A percentile compares a stretch with the other conserved stretches of the same genome.
Evolutionary conservation across 2,329 filamentous ascomycete species (phyloP).

Genomic region (Apiospora hydei): DNA sequence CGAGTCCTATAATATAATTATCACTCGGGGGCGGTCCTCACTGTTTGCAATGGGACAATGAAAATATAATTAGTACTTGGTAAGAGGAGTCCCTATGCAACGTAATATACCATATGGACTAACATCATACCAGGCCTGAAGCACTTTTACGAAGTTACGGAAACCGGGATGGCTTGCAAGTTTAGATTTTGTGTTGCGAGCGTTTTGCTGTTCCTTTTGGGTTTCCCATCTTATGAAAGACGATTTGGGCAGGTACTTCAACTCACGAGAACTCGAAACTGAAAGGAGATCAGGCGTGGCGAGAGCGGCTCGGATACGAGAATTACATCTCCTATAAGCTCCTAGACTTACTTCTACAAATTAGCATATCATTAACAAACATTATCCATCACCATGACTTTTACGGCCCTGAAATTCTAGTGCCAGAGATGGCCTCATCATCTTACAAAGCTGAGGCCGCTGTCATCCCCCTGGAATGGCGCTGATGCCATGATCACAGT

Average conservation of each 20-base stretch:
- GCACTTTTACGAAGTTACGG: neutral
- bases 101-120: neutral
- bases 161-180: neutral
- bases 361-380: neutral
- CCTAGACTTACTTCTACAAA: slow-evolving; percentile 5
- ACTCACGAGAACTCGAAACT: neutral
- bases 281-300: neutral
- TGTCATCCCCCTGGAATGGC: neutral
- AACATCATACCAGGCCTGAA: neutral
- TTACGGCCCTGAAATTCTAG: neutral
- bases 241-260: neutral
- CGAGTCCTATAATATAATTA: neutral
- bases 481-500: neutral
- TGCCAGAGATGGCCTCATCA: neutral
- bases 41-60: neutral
- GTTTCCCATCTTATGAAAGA: neutral
- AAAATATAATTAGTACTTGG: neutral
- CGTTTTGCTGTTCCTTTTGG: neutral
- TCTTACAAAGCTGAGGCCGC: neutral
- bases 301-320: neutral
- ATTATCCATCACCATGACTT: no score
- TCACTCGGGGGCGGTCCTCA: neutral
- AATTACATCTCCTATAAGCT: neutral
- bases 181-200: neutral
- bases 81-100: neutral